A percentile compares a stretch with the other conserved stretches of the same genome.
Conservation (phyloP, 345 rosid species). For the Lagerstroemia speciosa region DNA sequence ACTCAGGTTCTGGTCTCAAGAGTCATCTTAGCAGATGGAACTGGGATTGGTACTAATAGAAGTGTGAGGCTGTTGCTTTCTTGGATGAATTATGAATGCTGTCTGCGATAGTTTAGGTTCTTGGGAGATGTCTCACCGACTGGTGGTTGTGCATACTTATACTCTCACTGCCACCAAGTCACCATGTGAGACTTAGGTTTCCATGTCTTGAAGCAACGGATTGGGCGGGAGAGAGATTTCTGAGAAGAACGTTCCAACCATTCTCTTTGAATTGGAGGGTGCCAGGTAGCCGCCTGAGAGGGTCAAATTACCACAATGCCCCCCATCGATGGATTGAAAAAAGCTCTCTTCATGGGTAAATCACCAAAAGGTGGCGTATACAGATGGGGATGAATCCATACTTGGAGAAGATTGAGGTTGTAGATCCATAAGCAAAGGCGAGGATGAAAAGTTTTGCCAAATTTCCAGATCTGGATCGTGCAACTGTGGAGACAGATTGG, state of each 20-base stretch:
- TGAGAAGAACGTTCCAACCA: slow-evolving; percentile 44
- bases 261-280: slow-evolving; percentile 4
- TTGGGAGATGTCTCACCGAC: slow-evolving; percentile 34
- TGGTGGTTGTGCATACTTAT: slow-evolving; percentile 28
- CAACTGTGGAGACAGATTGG: too few species aligned
- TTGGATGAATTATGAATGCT: not conserved
- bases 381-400: too few species aligned
- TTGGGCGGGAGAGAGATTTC: slow-evolving; percentile 21
- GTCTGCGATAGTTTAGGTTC: slow-evolving; percentile 1
- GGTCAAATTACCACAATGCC: not conserved
- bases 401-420: too few species aligned
- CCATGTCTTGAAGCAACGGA: slow-evolving; percentile 64
- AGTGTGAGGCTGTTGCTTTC: not conserved
- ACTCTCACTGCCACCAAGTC: slow-evolving; percentile 1
- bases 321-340: not conserved
- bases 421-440: too few species aligned
- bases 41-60: not conserved
- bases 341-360: not conserved
- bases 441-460: not conserved
- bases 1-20: not conserved
- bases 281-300: not conserved
- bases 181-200: slow-evolving; percentile 15
- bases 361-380: too few species aligned
- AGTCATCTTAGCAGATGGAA: not conserved
- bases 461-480: too few species aligned